Evolutionary conservation across 1,139 yeast species (phyloP), one percentile per base, ranked within the genome.

Genomic region (Sugiyamaella grinbergsii): DNA sequence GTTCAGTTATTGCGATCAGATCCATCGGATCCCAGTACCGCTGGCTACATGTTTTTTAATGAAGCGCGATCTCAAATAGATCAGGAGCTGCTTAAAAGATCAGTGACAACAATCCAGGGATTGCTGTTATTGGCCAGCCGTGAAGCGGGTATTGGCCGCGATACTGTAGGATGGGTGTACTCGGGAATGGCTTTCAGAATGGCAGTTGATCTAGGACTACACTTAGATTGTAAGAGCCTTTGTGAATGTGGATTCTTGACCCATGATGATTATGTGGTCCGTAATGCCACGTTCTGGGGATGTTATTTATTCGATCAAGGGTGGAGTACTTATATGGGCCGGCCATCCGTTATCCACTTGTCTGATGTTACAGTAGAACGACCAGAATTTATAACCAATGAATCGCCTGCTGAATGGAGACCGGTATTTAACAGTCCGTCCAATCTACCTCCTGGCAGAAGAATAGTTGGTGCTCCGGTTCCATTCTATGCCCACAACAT

Each of bases 131-230:
- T 60, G 5, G 62, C 62, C 7, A 48, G 59, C 26, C 51, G 57
- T n/a, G 65, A 61, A 45, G 59, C 61, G 2, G 63, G 60, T 7
- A 56, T 53, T 24, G 62, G 62, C 18, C 44, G 61, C 18, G 59
- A 61, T 38, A 55, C 62, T 23, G 53, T 58, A 0, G 65, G 64
- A 5, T 61, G 64, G 64, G 54, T 60, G 3, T 59, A 61, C 42
- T 57, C 61, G 8, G 65, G 65, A 6, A 61, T 61, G 63, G 62
- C 65, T 6, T 54, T 57, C 34, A 53, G 65, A 18, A 62, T 61
- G 62, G 61, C 61, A 2, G 52, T 61, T 5, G 65, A 61, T 33
- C 45, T 61, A 42, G 65, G 65, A 2, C 48, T 57, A n/a, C 64
- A 61, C 46, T 47, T 59, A 10, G 58, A 61, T 41, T 54, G 57